Evolutionary conservation across 73 alveolate species (phyloP), one percentile per base, ranked within the genome.

Genomic region (Paramecium sonneborni): DNA sequence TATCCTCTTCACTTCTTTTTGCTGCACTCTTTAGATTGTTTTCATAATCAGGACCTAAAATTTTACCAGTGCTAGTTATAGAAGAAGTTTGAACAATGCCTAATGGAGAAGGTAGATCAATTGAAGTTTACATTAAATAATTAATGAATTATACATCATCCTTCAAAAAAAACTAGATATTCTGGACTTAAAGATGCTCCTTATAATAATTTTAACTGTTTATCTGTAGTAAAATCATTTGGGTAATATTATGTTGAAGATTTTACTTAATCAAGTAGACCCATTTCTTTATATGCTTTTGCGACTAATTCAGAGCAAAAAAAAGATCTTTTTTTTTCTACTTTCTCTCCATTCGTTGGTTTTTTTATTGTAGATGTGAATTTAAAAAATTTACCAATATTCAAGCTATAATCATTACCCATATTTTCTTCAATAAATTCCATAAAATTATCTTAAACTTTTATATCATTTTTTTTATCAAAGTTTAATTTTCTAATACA

Each of bases 301-400:
- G 97, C 97, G 14, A 95, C 96, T 7, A 93, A 46, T 68, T 95
- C 97, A 1, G 95, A 88, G 57, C 97, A 95, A 57, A 95, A 95
- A 69, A 67, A 95, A 0, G 98, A 94, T 57, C 98, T 46, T 35
- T 95, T 92, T 9, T 94, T 95, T 34, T 88, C 89, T 32, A 24
- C 85, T 26, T 55, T 76, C 23, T 84, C 67, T 0, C 86, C 58
- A 23, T 72, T 92, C 18, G 57, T 57, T 4, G 85, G 62, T 82
- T 93, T 48, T 15, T 93, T 89, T 26, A 87, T 74, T 14, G 93
- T 48, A 55, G 94, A 76, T 21, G 15, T 89, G 35, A 46, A 86
- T 68, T 58, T 93, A 37, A 57, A 67, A 44, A 94, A 48, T 82
- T 96, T 96, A 3, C 85, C 44, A 12, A 95, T 24, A 21, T 88